Evolutionary conservation across 75 land plant species (phyloP).

Genomic region (Pinus albicaulis): DNA sequence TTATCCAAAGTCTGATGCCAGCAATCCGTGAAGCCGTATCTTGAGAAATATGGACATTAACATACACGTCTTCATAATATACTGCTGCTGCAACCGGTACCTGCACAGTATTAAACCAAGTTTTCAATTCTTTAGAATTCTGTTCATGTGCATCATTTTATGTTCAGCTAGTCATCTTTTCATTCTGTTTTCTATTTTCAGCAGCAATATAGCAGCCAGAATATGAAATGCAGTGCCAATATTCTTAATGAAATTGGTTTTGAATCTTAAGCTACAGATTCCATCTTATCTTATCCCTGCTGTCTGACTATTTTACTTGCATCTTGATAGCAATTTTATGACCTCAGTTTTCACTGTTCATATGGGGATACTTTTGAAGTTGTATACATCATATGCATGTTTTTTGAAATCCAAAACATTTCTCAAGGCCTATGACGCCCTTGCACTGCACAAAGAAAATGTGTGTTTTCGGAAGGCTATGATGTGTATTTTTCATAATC

Average conservation of each 20-base stretch:
- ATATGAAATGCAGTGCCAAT: background rate
- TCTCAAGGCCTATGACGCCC: background rate
- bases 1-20: conserved; percentile 87
- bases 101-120: conserved; percentile 31
- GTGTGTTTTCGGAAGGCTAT: background rate
- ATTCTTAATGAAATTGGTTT: background rate
- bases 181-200: background rate
- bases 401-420: background rate
- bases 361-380: background rate
- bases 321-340: background rate
- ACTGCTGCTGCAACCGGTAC: conserved; percentile 99
- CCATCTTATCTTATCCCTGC: background rate
- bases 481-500: background rate
- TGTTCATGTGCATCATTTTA: background rate
- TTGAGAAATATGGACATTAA: conserved; percentile 64
- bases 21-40: conserved; percentile 78
- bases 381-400: background rate
- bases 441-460: background rate
- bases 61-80: conserved; percentile 97
- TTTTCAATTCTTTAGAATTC: background rate
- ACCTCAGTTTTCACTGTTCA: background rate
- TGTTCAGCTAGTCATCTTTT: background rate
- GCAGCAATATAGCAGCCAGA: background rate
- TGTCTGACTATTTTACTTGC: too few species aligned
- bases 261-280: background rate